Evolutionary conservation across 169 alveolate genomes (phyloP).

Genomic region (Pseudocohnilembus persalinus): DNA sequence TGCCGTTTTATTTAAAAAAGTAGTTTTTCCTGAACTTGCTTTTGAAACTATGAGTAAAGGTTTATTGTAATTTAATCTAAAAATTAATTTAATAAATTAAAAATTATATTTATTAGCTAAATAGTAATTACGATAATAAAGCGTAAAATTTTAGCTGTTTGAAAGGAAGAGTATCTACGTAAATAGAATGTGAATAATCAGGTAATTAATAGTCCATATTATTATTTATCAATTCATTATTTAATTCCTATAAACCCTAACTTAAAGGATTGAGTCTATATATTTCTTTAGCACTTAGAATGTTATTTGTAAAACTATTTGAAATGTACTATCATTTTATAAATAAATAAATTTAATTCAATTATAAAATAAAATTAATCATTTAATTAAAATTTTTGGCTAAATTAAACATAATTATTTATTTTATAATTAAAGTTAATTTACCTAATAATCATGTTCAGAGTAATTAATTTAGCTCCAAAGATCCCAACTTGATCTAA

Average conservation of each 20-base stretch:
- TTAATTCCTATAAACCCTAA: not conserved
- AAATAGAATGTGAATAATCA: not conserved
- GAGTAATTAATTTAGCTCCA: not conserved
- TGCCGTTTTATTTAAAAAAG: not conserved
- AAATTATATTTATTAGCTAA: no score
- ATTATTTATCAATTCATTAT: not conserved
- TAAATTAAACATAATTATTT: no score
- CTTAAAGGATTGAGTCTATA: conserved; percentile 6
- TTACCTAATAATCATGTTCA: not conserved
- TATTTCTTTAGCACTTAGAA: conserved; percentile 7
- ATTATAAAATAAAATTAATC: no score
- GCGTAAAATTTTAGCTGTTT: not conserved
- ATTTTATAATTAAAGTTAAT: no score
- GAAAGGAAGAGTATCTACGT: not conserved
- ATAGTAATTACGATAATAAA: no score
- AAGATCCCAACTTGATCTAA: not conserved
- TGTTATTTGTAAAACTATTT: not conserved
- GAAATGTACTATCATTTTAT: conserved; percentile 16
- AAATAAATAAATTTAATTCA: no score
- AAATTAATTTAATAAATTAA: no score
- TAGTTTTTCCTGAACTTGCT: not conserved
- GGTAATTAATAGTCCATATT: not conserved
- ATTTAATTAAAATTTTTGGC: no score
- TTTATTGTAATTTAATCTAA: not conserved
- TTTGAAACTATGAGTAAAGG: not conserved